Evolutionary conservation across 208 protist genomes (phyloP).

Genomic region (Crithidia bombi): DNA sequence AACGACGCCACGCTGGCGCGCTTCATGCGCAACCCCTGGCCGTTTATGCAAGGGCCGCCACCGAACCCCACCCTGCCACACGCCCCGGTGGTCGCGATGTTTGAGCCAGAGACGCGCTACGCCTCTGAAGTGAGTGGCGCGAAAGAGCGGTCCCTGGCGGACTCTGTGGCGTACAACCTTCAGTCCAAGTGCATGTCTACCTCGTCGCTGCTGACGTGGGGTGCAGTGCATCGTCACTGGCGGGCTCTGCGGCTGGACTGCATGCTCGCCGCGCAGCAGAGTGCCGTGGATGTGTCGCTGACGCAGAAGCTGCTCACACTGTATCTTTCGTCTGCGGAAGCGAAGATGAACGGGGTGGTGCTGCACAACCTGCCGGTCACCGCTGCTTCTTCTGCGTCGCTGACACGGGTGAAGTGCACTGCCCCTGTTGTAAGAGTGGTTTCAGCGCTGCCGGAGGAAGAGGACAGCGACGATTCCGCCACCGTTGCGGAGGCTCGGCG

Average conservation of each 20-base stretch:
- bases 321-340: slow-evolving; percentile 65
- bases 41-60: slow-evolving; percentile 72
- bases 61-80: slow-evolving; percentile 45
- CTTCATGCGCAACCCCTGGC: slow-evolving; percentile 76
- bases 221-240: slow-evolving; percentile 50
- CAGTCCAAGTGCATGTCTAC: slow-evolving; percentile 57
- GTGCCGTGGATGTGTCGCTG: slow-evolving; percentile 42
- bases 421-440: slow-evolving; percentile 45
- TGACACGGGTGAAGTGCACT: slow-evolving; percentile 14
- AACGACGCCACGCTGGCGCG: slow-evolving; percentile 55
- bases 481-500: not conserved
- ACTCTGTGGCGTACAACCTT: slow-evolving; percentile 79
- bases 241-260: slow-evolving; percentile 52
- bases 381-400: slow-evolving; percentile 30
- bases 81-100: slow-evolving; percentile 49
- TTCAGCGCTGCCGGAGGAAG: slow-evolving; percentile 10
- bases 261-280: slow-evolving; percentile 49
- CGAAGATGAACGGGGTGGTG: slow-evolving; percentile 70
- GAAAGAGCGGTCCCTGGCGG: slow-evolving; percentile 66
- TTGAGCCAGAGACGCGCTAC: slow-evolving; percentile 38
- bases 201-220: slow-evolving; percentile 87
- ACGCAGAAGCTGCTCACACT: slow-evolving; percentile 50
- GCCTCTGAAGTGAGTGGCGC: slow-evolving; percentile 16
- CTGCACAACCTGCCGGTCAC: slow-evolving; percentile 76
- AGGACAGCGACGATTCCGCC: not conserved